A percentile compares a stretch with the other conserved stretches of the same genome.
Evolutionary conservation across 345 rosid species (phyloP).

Genomic region (Sonneratia alba): DNA sequence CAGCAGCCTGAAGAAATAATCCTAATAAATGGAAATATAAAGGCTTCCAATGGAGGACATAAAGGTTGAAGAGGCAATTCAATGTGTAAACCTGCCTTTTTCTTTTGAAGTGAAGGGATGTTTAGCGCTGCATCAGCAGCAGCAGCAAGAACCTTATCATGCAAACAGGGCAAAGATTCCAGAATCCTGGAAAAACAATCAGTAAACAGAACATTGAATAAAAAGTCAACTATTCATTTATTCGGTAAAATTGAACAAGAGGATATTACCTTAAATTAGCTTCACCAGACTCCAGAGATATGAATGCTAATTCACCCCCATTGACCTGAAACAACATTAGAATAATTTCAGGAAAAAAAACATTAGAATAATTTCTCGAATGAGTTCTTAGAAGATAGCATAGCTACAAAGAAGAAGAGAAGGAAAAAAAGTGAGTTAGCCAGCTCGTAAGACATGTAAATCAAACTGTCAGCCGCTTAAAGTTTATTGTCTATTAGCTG

Average conservation of each 20-base stretch:
- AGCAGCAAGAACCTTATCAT: slow-evolving; percentile 66
- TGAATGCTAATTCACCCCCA: slow-evolving; percentile 64
- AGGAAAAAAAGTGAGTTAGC: neutral
- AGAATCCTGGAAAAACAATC: slow-evolving; percentile 38
- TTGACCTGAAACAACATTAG: slow-evolving; percentile 36
- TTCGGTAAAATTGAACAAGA: neutral
- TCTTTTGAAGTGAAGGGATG: slow-evolving; percentile 32
- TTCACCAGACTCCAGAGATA: slow-evolving; percentile 47
- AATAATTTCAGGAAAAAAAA: neutral
- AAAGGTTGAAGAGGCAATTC: slow-evolving; percentile 7
- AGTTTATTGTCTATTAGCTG: neutral
- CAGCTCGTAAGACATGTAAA: neutral
- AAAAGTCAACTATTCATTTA: neutral
- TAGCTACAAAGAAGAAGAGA: neutral
- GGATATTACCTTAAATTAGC: slow-evolving; percentile 45
- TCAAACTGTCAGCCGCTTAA: neutral
- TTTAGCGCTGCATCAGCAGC: slow-evolving; percentile 48
- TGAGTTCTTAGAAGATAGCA: neutral
- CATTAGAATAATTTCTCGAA: neutral
- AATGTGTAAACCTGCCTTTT: slow-evolving; percentile 25
- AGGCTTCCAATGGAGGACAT: neutral
- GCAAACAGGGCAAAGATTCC: slow-evolving; percentile 65
- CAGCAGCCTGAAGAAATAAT: slow-evolving; percentile 34
- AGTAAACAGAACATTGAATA: neutral
- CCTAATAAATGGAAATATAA: neutral